Conservation (phyloP, 2,329 filamentous ascomycete species). For the Exophiala alcalophila region DNA sequence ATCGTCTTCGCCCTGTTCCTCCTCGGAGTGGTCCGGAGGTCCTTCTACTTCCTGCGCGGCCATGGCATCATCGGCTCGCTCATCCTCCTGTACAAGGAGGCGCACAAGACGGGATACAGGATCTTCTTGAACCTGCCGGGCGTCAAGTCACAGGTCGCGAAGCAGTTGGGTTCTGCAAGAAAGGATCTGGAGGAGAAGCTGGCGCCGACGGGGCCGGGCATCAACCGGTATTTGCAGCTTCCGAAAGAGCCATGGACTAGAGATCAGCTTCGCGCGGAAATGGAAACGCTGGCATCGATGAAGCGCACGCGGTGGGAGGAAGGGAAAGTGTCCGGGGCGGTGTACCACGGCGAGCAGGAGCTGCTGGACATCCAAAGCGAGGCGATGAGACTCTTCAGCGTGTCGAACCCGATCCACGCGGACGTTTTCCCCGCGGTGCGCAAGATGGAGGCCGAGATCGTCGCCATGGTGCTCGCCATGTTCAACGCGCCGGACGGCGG, state of each 20-base stretch:
- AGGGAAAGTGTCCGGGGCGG: constrained; percentile 86
- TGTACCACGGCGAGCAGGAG: constrained; percentile 88
- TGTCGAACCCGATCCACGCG: constrained; percentile 93
- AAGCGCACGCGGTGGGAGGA: constrained; percentile 97
- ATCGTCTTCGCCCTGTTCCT: constrained; percentile 86
- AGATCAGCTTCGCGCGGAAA: constrained; percentile 75
- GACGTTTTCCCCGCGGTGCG: constrained; percentile 96
- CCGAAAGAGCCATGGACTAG: constrained; percentile 80
- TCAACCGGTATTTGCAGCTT: constrained; percentile 70
- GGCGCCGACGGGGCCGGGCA: constrained; percentile 66
- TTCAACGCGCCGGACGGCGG: constrained; percentile 86
- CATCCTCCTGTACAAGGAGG: constrained; percentile 67
- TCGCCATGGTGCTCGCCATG: constrained; percentile 84
- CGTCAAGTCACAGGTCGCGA: constrained; percentile 79
- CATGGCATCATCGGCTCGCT: constrained; percentile 80
- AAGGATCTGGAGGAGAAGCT: constrained; percentile 80
- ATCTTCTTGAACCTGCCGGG: constrained; percentile 83
- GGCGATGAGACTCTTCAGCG: constrained; percentile 90
- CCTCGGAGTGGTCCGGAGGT: constrained; percentile 74
- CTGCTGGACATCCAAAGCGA: constrained; percentile 83
- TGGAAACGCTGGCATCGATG: constrained; percentile 75
- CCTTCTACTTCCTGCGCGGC: constrained; percentile 80
- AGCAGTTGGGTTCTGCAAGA: constrained; percentile 76
- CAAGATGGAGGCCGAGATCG: constrained; percentile 99
- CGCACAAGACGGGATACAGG: constrained; percentile 74